These are phyloP conservation scores for Solanum hybrid DNA, from an alignment of 305 asterid genomes.

Conservation along the genomic window DNA sequence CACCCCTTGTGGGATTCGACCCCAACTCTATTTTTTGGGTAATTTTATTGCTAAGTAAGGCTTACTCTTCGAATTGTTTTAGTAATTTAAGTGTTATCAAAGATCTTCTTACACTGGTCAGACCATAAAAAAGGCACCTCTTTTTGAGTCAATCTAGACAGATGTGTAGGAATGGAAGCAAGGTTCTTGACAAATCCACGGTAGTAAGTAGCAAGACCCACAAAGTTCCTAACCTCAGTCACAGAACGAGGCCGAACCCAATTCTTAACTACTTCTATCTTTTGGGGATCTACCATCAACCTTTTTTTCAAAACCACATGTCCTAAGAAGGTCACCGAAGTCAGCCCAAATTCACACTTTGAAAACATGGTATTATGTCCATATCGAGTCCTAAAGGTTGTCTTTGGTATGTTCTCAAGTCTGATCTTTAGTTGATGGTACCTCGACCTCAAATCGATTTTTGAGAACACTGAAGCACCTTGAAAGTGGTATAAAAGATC, in stretches of 20 bases:
- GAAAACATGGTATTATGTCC: neutral
- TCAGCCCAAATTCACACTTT: neutral
- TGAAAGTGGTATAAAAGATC: neutral
- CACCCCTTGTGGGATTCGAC: too few species aligned
- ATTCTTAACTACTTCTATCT: neutral
- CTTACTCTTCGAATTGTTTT: too few species aligned
- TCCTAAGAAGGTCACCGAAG: too few species aligned
- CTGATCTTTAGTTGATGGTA: neutral
- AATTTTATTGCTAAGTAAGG: too few species aligned
- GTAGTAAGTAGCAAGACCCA: neutral
- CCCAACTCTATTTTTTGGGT: too few species aligned
- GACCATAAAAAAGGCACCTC: neutral
- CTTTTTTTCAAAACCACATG: neutral
- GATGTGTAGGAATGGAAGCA: neutral
- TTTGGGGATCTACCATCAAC: neutral
- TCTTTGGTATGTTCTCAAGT: neutral
- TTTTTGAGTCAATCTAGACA: neutral
- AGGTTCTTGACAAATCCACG: too few species aligned
- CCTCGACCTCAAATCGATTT: neutral
- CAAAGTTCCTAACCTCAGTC: neutral
- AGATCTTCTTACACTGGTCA: neutral
- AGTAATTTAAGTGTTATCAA: too few species aligned
- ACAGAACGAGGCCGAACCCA: rapidly evolving
- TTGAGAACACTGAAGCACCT: neutral
- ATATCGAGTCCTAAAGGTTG: neutral